Conservation (phyloP, 2,329 filamentous ascomycete species). For the Cordyceps cicadae region DNA sequence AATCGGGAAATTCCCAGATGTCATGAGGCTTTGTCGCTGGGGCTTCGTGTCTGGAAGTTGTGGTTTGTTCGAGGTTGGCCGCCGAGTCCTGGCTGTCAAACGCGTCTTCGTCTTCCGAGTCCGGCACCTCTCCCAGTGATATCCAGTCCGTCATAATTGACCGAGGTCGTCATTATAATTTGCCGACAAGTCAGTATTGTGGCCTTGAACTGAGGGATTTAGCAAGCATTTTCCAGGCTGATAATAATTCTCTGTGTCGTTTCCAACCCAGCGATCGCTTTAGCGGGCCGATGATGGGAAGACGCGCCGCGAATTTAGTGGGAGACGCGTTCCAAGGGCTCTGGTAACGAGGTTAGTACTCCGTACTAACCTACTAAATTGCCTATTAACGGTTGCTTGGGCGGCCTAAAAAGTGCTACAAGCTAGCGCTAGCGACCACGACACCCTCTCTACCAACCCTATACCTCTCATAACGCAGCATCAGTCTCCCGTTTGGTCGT, state of each 20-base stretch:
- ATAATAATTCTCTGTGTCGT: not conserved
- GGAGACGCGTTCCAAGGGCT: conserved; percentile 1
- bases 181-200: not conserved
- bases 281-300: not conserved
- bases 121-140: conserved; percentile 42
- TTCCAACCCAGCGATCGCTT: conserved; percentile 1
- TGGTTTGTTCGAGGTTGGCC: conserved; percentile 13
- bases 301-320: not conserved
- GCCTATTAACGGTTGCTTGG: not conserved
- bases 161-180: conserved; percentile 14
- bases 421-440: no score
- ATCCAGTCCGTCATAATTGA: conserved; percentile 39
- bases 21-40: conserved; percentile 13
- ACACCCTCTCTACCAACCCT: not conserved
- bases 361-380: no score
- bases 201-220: not conserved
- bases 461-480: not conserved
- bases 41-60: not conserved
- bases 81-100: conserved; percentile 29
- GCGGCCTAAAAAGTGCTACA: no score
- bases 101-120: conserved; percentile 41
- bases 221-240: not conserved
- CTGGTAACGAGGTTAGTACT: not conserved
- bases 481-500: not conserved
- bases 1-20: conserved; percentile 31